Percentiles rank a stretch among this genome's conserved stretches.
phyloP scores from a whole-genome alignment of 2,329 filamentous ascomycete genomes.

The Aspergillus unguis region DNA sequence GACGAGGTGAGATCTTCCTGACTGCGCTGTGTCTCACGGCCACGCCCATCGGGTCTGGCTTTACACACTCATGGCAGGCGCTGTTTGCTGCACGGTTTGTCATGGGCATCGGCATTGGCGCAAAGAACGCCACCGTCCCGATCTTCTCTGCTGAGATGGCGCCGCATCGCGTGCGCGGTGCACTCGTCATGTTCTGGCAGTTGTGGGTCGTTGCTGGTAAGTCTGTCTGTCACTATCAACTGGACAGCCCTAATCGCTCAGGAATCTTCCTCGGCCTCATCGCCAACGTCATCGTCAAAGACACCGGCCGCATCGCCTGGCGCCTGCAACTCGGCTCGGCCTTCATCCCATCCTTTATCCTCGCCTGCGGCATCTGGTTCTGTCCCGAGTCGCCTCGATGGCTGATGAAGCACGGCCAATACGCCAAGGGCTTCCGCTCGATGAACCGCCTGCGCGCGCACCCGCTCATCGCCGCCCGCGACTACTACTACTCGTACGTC shows the following conservation, averaged over 20 bases:
- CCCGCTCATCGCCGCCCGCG: conserved; percentile 50
- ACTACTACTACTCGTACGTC: conserved; percentile 59
- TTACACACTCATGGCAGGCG: conserved; percentile 53
- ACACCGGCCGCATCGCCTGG: conserved; percentile 56
- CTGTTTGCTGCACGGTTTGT: conserved; percentile 54
- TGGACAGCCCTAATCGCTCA: background rate
- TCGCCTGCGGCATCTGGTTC: conserved; percentile 33
- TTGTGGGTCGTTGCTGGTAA: conserved; percentile 37
- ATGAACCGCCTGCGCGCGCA: conserved; percentile 9
- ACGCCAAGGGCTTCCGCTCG: conserved; percentile 1
- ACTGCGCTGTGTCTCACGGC: conserved; percentile 61
- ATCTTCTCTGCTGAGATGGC: conserved; percentile 55
- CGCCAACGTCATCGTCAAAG: conserved; percentile 61
- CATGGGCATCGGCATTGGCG: conserved; percentile 59
- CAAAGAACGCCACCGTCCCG: conserved; percentile 54
- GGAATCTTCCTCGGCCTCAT: conserved; percentile 61
- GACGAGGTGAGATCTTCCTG: conserved; percentile 62
- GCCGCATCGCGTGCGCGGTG: conserved; percentile 53
- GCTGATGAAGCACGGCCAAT: conserved; percentile 23
- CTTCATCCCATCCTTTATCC: conserved; percentile 60
- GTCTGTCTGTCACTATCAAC: background rate
- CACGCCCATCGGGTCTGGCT: conserved; percentile 62
- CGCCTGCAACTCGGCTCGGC: conserved; percentile 61
- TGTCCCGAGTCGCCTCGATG: conserved; percentile 29
- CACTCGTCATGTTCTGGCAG: conserved; percentile 54